Conservation (phyloP, 2,329 filamentous ascomycete species). For the Trichophyton verrucosum region DNA sequence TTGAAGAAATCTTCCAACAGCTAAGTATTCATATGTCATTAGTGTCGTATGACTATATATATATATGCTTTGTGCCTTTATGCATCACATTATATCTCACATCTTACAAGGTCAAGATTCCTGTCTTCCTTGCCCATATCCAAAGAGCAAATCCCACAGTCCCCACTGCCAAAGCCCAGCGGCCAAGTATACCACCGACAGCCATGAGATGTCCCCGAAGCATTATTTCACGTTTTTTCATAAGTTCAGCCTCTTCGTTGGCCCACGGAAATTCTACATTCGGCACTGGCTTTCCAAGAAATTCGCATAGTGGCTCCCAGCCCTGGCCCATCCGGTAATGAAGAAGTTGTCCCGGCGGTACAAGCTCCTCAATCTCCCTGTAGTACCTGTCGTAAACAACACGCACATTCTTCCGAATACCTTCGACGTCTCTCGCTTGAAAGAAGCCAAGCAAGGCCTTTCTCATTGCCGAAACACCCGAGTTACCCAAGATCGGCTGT, state of each 20-base stretch:
- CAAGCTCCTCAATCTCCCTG: background rate
- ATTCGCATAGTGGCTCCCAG: background rate
- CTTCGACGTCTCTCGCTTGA: background rate
- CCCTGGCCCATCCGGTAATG: background rate
- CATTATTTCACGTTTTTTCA: background rate
- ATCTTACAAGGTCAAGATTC: background rate
- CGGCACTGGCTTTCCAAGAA: background rate
- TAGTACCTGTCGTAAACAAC: background rate
- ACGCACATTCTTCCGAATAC: background rate
- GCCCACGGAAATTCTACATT: background rate
- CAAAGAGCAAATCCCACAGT: background rate
- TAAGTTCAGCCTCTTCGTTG: background rate
- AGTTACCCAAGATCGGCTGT: background rate
- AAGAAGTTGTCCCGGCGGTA: background rate
- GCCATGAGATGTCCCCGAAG: background rate
- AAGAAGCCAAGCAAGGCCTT: background rate
- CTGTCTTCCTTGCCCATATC: background rate
- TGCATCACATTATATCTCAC: background rate
- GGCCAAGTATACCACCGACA: background rate
- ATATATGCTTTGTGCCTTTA: too few relatives aligned
- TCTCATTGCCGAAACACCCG: background rate
- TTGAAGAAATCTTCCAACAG: background rate
- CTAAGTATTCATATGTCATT: background rate
- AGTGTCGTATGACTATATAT: background rate
- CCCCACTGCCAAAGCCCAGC: background rate